Percentiles rank a stretch among this genome's conserved stretches.
These are phyloP conservation scores for Austroboletus novae-zelandiae DNA, from an alignment of 1,284 basidiomycete species.

Conservation along the genomic window DNA sequence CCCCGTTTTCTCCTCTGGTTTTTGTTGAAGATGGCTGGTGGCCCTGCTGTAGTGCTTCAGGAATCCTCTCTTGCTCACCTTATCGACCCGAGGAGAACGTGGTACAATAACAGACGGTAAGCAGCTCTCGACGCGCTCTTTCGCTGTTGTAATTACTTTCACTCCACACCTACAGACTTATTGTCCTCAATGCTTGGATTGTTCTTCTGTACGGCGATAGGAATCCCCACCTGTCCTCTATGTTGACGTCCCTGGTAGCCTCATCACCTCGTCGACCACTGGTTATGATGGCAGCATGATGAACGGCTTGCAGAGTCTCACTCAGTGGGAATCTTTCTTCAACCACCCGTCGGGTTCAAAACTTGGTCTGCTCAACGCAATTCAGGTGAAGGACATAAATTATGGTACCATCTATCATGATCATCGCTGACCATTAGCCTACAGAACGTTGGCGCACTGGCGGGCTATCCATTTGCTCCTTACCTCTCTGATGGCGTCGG, in stretches of 20 bases:
- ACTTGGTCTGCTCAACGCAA: constrained; percentile 73
- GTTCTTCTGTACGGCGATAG: constrained; percentile 47
- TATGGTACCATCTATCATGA: neutral
- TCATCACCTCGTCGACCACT: constrained; percentile 76
- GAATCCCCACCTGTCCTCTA: neutral
- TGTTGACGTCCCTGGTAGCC: constrained; percentile 36
- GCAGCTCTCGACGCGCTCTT: constrained; percentile 11
- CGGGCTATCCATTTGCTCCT: constrained; percentile 68
- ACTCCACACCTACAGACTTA: constrained; percentile 43
- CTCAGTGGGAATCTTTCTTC: constrained; percentile 62
- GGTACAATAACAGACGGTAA: constrained; percentile 71
- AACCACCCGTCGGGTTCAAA: constrained; percentile 49
- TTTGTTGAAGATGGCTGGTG: no score
- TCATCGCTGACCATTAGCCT: no score
- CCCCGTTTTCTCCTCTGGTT: no score
- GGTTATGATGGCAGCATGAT: constrained; percentile 78
- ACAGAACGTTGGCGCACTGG: constrained; percentile 66
- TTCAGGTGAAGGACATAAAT: constrained; percentile 47
- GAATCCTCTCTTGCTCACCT: constrained; percentile 49
- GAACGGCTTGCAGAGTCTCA: constrained; percentile 70
- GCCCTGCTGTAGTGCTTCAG: no score
- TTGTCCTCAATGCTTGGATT: constrained; percentile 66
- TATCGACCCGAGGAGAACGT: constrained; percentile 61
- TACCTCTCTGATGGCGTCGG: constrained; percentile 70
- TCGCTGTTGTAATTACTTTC: neutral